Conservation (phyloP, 345 rosid genomes). For the Citrus reticulata region DNA sequence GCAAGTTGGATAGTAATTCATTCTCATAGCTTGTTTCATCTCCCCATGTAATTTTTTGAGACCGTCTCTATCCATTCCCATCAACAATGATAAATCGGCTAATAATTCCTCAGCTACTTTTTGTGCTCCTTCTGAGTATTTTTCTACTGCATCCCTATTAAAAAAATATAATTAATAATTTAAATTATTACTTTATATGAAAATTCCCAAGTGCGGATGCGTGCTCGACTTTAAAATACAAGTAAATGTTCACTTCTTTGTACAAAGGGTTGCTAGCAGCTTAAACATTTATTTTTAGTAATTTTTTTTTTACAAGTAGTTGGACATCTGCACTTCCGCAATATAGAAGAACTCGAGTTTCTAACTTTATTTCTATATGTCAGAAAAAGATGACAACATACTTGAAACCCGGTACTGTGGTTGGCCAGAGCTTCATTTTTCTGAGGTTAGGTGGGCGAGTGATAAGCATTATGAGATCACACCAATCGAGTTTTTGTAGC, state of each 20-base stretch:
- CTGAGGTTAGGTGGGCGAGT: constrained; percentile 7
- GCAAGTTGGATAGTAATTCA: constrained; percentile 32
- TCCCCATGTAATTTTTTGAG: constrained; percentile 4
- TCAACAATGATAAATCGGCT: constrained; percentile 5
- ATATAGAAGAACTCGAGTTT: too few species aligned
- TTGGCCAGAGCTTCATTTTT: constrained; percentile 23
- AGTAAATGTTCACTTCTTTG: not conserved
- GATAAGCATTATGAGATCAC: constrained; percentile 16
- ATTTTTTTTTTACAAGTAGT: too few species aligned
- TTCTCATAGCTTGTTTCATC: constrained; percentile 23
- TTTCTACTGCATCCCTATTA: constrained; percentile 20
- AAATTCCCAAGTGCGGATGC: too few species aligned
- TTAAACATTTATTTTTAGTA: too few species aligned
- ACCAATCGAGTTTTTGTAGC: constrained; percentile 29
- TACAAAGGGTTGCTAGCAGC: too few species aligned
- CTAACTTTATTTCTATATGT: not conserved
- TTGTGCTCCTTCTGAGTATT: constrained; percentile 5
- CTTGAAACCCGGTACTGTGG: constrained; percentile 16
- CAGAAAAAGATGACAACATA: constrained; percentile 2
- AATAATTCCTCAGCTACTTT: constrained; percentile 2
- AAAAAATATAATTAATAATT: not conserved
- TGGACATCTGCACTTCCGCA: too few species aligned
- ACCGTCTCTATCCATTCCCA: constrained; percentile 20
- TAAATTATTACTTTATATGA: too few species aligned
- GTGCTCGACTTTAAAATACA: not conserved